Evolutionary conservation across 2,329 filamentous ascomycete genomes (phyloP).

Genomic region (Aspergillus brasiliensis): DNA sequence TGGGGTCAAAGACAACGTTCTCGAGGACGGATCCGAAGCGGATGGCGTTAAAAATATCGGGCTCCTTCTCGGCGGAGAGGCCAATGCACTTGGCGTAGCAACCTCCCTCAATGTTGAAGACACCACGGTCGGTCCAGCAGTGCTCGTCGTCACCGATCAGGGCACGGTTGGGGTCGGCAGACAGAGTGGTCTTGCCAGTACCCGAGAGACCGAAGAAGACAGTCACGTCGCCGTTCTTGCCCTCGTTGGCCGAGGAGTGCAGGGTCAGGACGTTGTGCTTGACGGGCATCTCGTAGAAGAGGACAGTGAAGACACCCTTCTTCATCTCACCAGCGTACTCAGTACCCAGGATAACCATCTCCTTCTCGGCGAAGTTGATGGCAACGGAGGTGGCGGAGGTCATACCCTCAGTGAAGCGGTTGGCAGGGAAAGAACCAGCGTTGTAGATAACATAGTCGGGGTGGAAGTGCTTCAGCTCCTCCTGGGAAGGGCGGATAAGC

Average conservation of each 20-base stretch:
- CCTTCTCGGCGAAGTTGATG: constrained; percentile 99
- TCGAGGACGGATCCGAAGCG: constrained; percentile 95
- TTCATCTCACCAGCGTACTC: constrained; percentile 99
- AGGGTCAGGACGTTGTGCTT: constrained; percentile 99
- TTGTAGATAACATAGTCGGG: constrained; percentile 99
- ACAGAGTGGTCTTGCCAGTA: constrained; percentile 97
- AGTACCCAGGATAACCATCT: constrained; percentile 99
- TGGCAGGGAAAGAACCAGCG: constrained; percentile 95
- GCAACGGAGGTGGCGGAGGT: constrained; percentile 96
- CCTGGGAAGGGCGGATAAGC: constrained; percentile 89
- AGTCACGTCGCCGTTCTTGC: constrained; percentile 89
- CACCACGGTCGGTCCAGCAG: constrained; percentile 95
- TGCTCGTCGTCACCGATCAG: constrained; percentile 99
- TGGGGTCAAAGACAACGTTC: constrained; percentile 96
- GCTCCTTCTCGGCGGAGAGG: constrained; percentile 97
- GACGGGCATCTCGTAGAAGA: constrained; percentile 99
- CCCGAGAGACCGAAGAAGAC: constrained; percentile 99
- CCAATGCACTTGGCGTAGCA: constrained; percentile 99
- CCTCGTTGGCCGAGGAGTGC: constrained; percentile 98
- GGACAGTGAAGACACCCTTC: constrained; percentile 97
- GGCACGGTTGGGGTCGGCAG: constrained; percentile 92
- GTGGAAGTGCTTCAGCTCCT: constrained; percentile 96
- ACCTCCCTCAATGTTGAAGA: constrained; percentile 99
- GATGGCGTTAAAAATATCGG: constrained; percentile 95
- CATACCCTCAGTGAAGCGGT: constrained; percentile 97